phyloP scores from a whole-genome alignment of 1,284 basidiomycete genomes.

The Sporisorium graminicola region DNA sequence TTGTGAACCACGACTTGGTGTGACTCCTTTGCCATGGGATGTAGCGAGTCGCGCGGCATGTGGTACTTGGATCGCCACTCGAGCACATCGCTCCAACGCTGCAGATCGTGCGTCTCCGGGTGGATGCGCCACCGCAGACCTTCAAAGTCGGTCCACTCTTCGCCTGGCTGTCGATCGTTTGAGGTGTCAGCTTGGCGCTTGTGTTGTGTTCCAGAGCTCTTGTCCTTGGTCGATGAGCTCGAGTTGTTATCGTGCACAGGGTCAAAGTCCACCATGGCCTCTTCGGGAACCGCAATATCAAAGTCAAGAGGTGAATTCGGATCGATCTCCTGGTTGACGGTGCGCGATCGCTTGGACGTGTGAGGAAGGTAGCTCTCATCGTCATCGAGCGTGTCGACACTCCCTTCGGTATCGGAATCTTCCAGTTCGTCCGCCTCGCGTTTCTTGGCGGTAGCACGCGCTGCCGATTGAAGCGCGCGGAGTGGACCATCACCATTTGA shows the following conservation, averaged over 20 bases:
- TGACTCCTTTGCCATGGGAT: slow-evolving; percentile 58
- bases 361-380: slow-evolving; percentile 15
- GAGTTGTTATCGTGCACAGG: slow-evolving; percentile 11
- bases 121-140: slow-evolving; percentile 63
- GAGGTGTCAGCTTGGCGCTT: slow-evolving; percentile 59
- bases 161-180: slow-evolving; percentile 58
- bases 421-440: slow-evolving; percentile 44
- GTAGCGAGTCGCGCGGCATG: slow-evolving; percentile 62
- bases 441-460: slow-evolving; percentile 41
- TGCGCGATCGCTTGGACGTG: slow-evolving; percentile 30
- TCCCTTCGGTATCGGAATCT: slow-evolving; percentile 22
- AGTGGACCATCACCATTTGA: neutral
- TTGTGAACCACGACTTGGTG: slow-evolving; percentile 55
- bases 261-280: slow-evolving; percentile 39
- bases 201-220: neutral
- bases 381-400: slow-evolving; percentile 14
- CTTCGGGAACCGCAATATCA: slow-evolving; percentile 32
- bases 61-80: slow-evolving; percentile 62
- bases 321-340: slow-evolving; percentile 20
- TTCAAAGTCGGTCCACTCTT: slow-evolving; percentile 63
- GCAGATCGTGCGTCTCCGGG: slow-evolving; percentile 51
- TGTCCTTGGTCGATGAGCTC: neutral
- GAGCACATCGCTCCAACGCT: slow-evolving; percentile 47
- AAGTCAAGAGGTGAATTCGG: slow-evolving; percentile 36
- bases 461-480: slow-evolving; percentile 2